These are phyloP conservation scores for Thinopyrum obtusiflorum DNA, from an alignment of 202 grass and related monocot genomes.

Conservation along the genomic window DNA sequence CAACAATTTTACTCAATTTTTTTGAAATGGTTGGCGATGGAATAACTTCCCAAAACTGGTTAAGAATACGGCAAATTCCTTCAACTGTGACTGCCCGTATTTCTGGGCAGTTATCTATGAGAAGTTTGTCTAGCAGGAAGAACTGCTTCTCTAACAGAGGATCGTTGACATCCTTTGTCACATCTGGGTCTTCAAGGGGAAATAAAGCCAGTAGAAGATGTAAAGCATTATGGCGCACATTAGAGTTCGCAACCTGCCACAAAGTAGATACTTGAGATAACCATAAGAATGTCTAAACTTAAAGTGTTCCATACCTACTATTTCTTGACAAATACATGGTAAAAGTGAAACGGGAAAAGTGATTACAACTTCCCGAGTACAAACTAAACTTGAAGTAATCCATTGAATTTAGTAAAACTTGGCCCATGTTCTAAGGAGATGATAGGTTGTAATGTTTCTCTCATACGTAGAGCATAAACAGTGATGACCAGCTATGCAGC, in stretches of 20 bases:
- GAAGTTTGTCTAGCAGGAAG: slow-evolving; percentile 84
- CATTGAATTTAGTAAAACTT: background rate
- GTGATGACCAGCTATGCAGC: background rate
- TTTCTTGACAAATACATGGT: background rate
- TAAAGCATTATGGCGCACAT: slow-evolving; percentile 81
- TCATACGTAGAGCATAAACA: background rate
- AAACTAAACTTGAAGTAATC: background rate
- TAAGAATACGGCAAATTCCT: slow-evolving; percentile 83
- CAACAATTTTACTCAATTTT: slow-evolving; percentile 74
- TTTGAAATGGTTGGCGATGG: slow-evolving; percentile 69
- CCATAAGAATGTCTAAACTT: background rate
- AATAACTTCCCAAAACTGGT: slow-evolving; percentile 94
- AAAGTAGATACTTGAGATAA: slow-evolving; percentile 19
- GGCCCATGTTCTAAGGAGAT: background rate
- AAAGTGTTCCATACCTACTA: slow-evolving; percentile 1
- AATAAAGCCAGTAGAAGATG: slow-evolving; percentile 91
- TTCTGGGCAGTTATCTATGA: slow-evolving; percentile 73
- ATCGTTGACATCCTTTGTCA: slow-evolving; percentile 86
- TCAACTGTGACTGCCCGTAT: slow-evolving; percentile 80
- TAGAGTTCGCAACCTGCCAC: slow-evolving; percentile 85
- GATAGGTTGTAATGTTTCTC: background rate
- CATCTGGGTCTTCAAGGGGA: slow-evolving; percentile 89
- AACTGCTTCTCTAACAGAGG: slow-evolving; percentile 77
- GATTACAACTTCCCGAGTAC: background rate
- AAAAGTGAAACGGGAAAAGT: background rate